A percentile compares a stretch with the other conserved stretches of the same genome.
These are phyloP conservation scores for Sphagnum fallax DNA, from an alignment of 228 moss, liverwort and hornwort species.

Conservation along the genomic window DNA sequence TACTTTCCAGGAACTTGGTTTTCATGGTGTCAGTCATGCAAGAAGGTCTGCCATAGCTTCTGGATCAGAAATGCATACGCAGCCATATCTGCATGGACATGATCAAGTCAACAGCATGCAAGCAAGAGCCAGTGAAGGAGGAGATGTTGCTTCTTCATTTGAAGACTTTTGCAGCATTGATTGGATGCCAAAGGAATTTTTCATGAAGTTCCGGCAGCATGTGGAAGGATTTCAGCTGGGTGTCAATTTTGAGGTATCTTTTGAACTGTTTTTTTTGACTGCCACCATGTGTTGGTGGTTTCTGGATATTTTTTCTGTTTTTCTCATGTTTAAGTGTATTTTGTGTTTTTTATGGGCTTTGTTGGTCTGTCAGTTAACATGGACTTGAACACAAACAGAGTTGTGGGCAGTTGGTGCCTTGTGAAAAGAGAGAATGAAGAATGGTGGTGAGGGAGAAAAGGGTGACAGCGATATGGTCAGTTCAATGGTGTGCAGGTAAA, in stretches of 20 bases:
- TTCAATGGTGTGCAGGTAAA: conserved; percentile 88
- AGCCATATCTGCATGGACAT: conserved; percentile 23
- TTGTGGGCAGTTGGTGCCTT: not conserved
- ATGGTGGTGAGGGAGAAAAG: no score
- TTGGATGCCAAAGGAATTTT: conserved; percentile 44
- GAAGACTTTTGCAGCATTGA: conserved; percentile 47
- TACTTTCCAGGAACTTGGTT: conserved; percentile 13
- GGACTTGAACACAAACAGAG: no score
- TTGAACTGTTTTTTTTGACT: not conserved
- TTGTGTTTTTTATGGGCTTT: not conserved
- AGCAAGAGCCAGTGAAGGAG: conserved; percentile 13
- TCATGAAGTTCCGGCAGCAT: conserved; percentile 46
- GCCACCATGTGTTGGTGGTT: not conserved
- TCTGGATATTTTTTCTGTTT: not conserved
- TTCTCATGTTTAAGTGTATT: not conserved
- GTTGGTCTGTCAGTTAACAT: not conserved
- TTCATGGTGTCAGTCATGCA: conserved; percentile 3
- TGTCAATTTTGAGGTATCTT: conserved; percentile 81
- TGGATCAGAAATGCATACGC: conserved; percentile 22
- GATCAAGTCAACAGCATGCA: conserved; percentile 10
- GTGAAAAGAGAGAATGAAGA: not conserved
- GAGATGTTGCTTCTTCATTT: conserved; percentile 16
- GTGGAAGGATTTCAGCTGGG: conserved; percentile 83
- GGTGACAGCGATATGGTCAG: conserved; percentile 20
- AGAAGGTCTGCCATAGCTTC: conserved; percentile 3